Evolutionary conservation across 2,329 filamentous ascomycete species (phyloP), one percentile per base, ranked within the genome.

Genomic region (Botryosphaeria agaves): DNA sequence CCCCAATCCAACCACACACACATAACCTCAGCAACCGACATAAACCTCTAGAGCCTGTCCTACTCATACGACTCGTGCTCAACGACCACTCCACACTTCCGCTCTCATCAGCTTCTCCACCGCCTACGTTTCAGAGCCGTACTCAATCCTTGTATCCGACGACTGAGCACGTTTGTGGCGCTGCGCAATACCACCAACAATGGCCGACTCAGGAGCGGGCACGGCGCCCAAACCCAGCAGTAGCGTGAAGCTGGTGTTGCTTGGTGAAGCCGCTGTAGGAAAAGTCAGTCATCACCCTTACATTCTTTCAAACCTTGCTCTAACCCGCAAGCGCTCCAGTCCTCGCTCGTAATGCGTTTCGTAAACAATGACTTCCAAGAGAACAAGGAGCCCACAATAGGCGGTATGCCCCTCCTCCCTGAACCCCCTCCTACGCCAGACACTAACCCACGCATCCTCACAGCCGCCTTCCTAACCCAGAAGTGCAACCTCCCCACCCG

Each of bases 331-430:
- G 30, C 30, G n/a, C 31, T 33, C 15, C 48, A 92, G 89, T 95
- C 89, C 29, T 98, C 89, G 27, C 75, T 98, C 35, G 89, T 98
- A 39, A 70, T 98, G 52, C 83, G 89, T 50, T 98, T 98, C 59
- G 89, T 98, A 53, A 95, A 95, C 69, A 89, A 98, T 62, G 87
- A 95, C 59, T 98, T 98, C 50, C 89, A 98, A 64, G 89, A 95
- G 61, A 95, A 95, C 61, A 95, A 95, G 66, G 89, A 98, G 57
- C 89, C 89, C 38, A 98, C 89, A 41, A 98, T 98, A 59, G 89
- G 89, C 67, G 84, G 84, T 91, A 69, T 41, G 68, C 57, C 31
- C 18, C 9, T 9, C 26, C 18, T 14, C 25, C 29, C 21, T 12
- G 21, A 4, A 9, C 21, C 4, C 9, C 7, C 21, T 21, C 19